Conservation (phyloP, 768 basidiomycete species). For the Boletus insuetus region DNA sequence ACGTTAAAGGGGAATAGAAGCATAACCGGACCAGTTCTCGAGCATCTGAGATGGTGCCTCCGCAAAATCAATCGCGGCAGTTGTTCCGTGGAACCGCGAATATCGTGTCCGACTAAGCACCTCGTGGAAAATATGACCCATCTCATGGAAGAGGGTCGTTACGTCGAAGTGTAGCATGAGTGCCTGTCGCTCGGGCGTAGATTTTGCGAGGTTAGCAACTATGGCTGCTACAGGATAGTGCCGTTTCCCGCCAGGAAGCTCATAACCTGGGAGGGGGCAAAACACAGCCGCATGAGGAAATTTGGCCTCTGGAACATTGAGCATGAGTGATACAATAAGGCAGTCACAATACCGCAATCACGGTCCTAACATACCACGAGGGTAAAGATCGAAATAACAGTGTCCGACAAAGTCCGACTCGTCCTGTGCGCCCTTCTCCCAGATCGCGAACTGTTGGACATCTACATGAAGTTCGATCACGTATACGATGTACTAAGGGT, state of each 20-base stretch:
- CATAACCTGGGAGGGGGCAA: conserved; percentile 65
- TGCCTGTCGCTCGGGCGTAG: conserved; percentile 75
- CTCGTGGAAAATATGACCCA: conserved; percentile 71
- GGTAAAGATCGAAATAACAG: conserved; percentile 84
- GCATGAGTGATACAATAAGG: background rate
- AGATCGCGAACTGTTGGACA: conserved; percentile 78
- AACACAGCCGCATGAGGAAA: conserved; percentile 86
- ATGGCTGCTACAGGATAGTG: conserved; percentile 75
- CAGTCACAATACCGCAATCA: background rate
- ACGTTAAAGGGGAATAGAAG: background rate
- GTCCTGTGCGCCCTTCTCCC: conserved; percentile 73
- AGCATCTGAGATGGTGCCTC: conserved; percentile 93
- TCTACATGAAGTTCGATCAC: conserved; percentile 38
- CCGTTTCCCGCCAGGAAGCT: conserved; percentile 50
- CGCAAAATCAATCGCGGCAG: conserved; percentile 75
- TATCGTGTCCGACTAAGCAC: conserved; percentile 68
- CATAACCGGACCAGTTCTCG: conserved; percentile 66
- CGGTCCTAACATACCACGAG: conserved; percentile 51
- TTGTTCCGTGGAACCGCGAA: conserved; percentile 77
- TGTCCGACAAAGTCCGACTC: conserved; percentile 74
- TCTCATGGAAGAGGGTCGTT: conserved; percentile 87
- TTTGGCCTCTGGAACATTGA: conserved; percentile 50
- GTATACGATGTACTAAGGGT: background rate
- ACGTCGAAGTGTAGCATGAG: conserved; percentile 82
- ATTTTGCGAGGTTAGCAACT: conserved; percentile 87